Conservation (phyloP, 768 basidiomycete species). For the Boletus rubroflammeus region DNA sequence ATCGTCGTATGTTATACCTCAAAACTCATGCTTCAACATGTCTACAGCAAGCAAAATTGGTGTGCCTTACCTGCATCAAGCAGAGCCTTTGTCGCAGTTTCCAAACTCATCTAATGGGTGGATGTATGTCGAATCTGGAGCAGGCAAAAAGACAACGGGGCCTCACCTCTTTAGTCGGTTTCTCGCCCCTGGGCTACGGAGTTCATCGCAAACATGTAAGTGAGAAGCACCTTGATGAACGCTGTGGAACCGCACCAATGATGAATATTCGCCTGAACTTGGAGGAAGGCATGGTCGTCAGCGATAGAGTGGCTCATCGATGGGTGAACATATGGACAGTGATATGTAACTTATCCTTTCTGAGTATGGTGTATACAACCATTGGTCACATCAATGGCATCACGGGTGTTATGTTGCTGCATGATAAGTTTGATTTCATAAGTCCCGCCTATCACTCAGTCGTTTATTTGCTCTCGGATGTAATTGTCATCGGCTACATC, state of each 20-base stretch:
- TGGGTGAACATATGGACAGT: too few relatives aligned
- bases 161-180: constrained; percentile 63
- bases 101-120: constrained; percentile 24
- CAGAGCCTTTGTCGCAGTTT: constrained; percentile 80
- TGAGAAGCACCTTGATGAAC: constrained; percentile 60
- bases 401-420: background rate
- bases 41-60: background rate
- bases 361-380: background rate
- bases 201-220: background rate
- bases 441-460: background rate
- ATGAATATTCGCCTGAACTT: constrained; percentile 46
- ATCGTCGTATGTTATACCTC: constrained; percentile 75
- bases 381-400: too few relatives aligned
- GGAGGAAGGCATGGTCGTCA: background rate
- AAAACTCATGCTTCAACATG: constrained; percentile 15
- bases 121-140: background rate
- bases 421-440: background rate
- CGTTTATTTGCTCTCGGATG: background rate
- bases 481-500: background rate
- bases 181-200: constrained; percentile 56
- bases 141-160: background rate
- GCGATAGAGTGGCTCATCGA: background rate
- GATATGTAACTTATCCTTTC: background rate
- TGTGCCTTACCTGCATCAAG: constrained; percentile 63
- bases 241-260: constrained; percentile 71